Evolutionary conservation across 768 basidiomycete species (phyloP), one percentile per base, ranked within the genome.

Genomic region (Butyriboletus loyo): DNA sequence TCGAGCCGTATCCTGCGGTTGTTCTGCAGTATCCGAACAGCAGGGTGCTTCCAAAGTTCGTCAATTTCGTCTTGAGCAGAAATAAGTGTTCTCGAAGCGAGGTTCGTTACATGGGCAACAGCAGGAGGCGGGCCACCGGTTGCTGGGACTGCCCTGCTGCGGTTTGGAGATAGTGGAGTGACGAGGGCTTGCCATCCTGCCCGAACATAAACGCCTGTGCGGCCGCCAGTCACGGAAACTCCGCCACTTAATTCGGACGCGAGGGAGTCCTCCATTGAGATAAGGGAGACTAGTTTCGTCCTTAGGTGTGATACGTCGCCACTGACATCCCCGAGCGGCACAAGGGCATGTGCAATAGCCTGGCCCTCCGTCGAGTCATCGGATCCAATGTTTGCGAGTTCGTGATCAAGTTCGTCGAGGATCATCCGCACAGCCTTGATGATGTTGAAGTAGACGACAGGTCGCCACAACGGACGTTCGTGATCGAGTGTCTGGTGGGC

Each of bases 381-480:
- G 1, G 56, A 50, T 6, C 50, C 57, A 2, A 68, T 60, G 65
- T 66, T 63, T 36, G 73, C 62, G 57, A 81, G 75, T 59, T 84
- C 81, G 57, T 73, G 74, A 58, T 89, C 86, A 8, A 90, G 73
- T 59, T 88, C 86, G 52, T 84, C 80, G 46, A 92, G 77, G 42
- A 88, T 84, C 72, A 82, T 84, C 27, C 85, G 83, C 19, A 91
- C 73, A 45, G 87, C 89, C 64, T 84, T 86, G 76, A 92, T 81
- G 58, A 92, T 76, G 72, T 92, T 92, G 74, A 88, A 85, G 70
- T 88, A 89, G 28, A 92, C 84, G 28, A 91, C 83, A 4, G 87
- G 83, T 19, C 82, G 79, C 90, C 91, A 92, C 4, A 81, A 82
- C 0, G 83, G 79, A 22, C 86, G 83, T 71, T 87, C 86, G 46